phyloP scores from a whole-genome alignment of 805 yeast species.

The Candida tammaniensis region DNA sequence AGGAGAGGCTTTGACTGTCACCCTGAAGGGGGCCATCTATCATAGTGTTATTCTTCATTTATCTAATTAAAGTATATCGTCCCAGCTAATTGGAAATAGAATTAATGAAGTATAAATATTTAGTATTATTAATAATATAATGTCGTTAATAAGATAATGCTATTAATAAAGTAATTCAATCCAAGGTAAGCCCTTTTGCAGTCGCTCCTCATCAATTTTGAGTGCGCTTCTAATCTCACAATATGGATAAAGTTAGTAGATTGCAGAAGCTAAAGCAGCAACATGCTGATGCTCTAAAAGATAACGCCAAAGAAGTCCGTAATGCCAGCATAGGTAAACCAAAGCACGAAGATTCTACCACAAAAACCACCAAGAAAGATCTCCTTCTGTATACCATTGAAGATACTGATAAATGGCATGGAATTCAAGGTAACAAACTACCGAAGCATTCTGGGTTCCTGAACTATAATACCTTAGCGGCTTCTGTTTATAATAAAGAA shows the following conservation, averaged over 20 bases:
- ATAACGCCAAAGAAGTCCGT: constrained; percentile 28
- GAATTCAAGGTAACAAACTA: constrained; percentile 29
- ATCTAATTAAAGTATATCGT: too few relatives aligned
- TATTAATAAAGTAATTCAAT: too few relatives aligned
- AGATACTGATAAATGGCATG: constrained; percentile 64
- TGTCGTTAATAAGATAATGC: too few relatives aligned
- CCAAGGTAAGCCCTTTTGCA: too few relatives aligned
- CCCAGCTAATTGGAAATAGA: too few relatives aligned
- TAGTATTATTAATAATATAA: too few relatives aligned
- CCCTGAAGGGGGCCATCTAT: too few relatives aligned
- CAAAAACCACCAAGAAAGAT: not conserved
- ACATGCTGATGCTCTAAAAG: constrained; percentile 9
- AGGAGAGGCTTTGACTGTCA: too few relatives aligned
- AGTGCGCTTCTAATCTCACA: too few relatives aligned
- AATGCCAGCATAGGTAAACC: constrained; percentile 26
- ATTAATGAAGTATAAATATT: too few relatives aligned
- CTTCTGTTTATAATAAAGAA: constrained; percentile 56
- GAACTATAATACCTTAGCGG: constrained; percentile 57
- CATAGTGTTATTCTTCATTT: too few relatives aligned
- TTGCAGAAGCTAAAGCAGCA: constrained; percentile 3
- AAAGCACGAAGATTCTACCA: not conserved
- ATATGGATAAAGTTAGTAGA: not conserved
- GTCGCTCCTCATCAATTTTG: too few relatives aligned
- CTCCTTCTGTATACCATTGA: constrained; percentile 44
- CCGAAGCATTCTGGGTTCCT: constrained; percentile 39